phyloP scores from a whole-genome alignment of 2,329 filamentous ascomycete species.

The Pseudopithomyces maydicus region DNA sequence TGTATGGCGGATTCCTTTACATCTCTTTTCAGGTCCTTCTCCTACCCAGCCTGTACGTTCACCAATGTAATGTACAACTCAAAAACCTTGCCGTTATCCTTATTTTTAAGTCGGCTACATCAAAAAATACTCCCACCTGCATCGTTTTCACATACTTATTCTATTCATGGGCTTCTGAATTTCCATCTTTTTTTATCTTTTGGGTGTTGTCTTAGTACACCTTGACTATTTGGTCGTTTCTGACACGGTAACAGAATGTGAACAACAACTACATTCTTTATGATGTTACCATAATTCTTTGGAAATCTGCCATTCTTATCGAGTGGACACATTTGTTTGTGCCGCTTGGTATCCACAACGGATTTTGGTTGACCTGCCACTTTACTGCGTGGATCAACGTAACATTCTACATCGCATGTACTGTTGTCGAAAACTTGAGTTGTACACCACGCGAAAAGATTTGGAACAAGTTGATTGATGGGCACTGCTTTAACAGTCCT shows the following conservation, averaged over 20 bases:
- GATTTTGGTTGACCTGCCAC: slow-evolving; percentile 46
- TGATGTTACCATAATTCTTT: slow-evolving; percentile 11
- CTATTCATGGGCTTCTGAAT: too few species aligned
- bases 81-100: slow-evolving; percentile 9
- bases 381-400: slow-evolving; percentile 38
- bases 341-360: slow-evolving; percentile 23
- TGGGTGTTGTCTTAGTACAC: too few species aligned
- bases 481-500: slow-evolving; percentile 37
- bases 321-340: slow-evolving; percentile 52
- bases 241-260: slow-evolving; percentile 7
- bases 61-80: slow-evolving; percentile 16
- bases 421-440: slow-evolving; percentile 42
- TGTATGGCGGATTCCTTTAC: slow-evolving; percentile 14
- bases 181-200: background rate
- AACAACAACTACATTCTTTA: slow-evolving; percentile 11
- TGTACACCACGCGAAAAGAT: slow-evolving; percentile 43
- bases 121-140: too few species aligned
- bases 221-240: background rate
- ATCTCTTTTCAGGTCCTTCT: background rate
- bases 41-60: slow-evolving; percentile 13
- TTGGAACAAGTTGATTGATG: slow-evolving; percentile 40
- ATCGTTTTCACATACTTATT: too few species aligned
- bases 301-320: slow-evolving; percentile 38
- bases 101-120: too few species aligned
- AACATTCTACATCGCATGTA: slow-evolving; percentile 31